phyloP scores from a whole-genome alignment of 805 yeast species.

The Isabelozyma heimii region DNA sequence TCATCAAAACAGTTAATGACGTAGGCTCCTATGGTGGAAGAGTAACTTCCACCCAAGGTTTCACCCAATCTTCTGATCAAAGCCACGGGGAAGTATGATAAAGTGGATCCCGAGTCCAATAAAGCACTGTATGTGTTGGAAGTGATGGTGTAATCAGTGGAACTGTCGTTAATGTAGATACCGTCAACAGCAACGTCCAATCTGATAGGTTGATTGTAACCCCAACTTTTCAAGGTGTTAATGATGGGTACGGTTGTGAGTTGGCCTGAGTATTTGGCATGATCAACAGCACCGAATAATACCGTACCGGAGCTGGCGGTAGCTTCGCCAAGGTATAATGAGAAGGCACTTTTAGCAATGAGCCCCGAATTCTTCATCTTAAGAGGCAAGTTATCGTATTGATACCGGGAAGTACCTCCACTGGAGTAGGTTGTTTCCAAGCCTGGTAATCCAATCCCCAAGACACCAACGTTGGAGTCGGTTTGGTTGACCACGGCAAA shows the following conservation, averaged over 20 bases:
- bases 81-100: conserved; percentile 40
- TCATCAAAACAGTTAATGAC: conserved; percentile 38
- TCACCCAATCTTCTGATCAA: conserved; percentile 33
- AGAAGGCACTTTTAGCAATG: conserved; percentile 31
- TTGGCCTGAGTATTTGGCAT: conserved; percentile 35
- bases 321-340: conserved; percentile 32
- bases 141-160: conserved; percentile 11
- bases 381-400: conserved; percentile 38
- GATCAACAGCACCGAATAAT: conserved; percentile 44
- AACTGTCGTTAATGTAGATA: conserved; percentile 16
- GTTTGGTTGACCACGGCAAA: conserved; percentile 74
- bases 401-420: conserved; percentile 13
- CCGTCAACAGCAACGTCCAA: conserved; percentile 49
- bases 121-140: conserved; percentile 20
- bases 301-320: conserved; percentile 27
- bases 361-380: conserved; percentile 30
- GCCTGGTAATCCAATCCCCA: conserved; percentile 70
- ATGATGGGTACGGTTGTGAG: conserved; percentile 36
- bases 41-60: conserved; percentile 42
- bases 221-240: conserved; percentile 33
- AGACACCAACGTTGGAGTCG: conserved; percentile 64
- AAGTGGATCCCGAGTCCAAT: conserved; percentile 36
- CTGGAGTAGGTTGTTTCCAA: conserved; percentile 56
- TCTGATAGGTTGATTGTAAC: conserved; percentile 40
- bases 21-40: conserved; percentile 43